Conservation (phyloP, 306 rosid genomes). For the Quercus bicolor region DNA sequence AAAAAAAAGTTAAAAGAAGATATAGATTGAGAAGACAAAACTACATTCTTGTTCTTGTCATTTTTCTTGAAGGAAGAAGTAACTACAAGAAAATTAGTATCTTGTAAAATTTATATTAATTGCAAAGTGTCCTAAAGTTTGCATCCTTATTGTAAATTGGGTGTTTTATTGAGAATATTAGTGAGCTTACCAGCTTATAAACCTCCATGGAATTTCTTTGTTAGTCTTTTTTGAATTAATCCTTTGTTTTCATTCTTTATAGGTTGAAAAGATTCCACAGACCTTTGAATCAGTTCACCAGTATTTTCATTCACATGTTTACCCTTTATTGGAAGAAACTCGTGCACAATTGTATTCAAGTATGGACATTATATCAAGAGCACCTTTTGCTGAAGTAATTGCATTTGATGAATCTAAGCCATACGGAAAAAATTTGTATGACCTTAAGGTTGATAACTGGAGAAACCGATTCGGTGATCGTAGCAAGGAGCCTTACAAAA, state of each 20-base stretch:
- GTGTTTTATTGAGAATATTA: too few species aligned
- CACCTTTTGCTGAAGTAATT: constrained; percentile 51
- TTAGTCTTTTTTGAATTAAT: not conserved
- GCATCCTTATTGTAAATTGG: too few species aligned
- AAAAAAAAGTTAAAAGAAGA: too few species aligned
- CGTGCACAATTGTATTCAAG: constrained; percentile 48
- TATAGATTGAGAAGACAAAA: too few species aligned
- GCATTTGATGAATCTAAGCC: constrained; percentile 27
- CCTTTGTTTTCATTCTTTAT: not conserved
- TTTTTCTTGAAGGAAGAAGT: too few species aligned
- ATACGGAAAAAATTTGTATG: constrained; percentile 18
- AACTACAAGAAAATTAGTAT: too few species aligned
- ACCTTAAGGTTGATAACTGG: constrained; percentile 43
- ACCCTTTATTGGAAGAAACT: constrained; percentile 71
- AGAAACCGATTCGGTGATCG: constrained; percentile 38
- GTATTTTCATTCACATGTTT: constrained; percentile 40
- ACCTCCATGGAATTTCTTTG: not conserved
- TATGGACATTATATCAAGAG: constrained; percentile 43
- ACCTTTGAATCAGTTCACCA: constrained; percentile 37
- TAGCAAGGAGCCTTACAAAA: constrained; percentile 59
- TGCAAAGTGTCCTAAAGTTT: too few species aligned
- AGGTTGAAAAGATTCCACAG: constrained; percentile 52
- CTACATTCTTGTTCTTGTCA: too few species aligned
- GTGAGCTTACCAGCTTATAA: too few species aligned
- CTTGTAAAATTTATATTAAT: too few species aligned